Conservation (phyloP, 352 stramenopile genomes). For the Globisporangium emineosum region DNA sequence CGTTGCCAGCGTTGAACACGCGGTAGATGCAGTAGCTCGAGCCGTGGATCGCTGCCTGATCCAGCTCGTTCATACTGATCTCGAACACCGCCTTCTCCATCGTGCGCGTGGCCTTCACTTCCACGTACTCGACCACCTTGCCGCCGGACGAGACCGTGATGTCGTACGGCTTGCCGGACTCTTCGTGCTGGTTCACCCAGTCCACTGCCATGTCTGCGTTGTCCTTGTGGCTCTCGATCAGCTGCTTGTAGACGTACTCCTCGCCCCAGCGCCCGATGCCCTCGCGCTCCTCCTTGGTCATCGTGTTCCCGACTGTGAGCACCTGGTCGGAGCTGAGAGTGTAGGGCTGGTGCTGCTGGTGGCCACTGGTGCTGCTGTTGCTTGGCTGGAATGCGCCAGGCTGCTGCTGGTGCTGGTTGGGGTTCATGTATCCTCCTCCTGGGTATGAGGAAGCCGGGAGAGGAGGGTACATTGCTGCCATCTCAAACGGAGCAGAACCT, state of each 20-base stretch:
- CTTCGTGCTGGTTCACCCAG: constrained; percentile 79
- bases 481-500: neutral
- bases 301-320: constrained; percentile 40
- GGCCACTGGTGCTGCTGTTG: neutral
- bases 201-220: constrained; percentile 33
- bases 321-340: constrained; percentile 12
- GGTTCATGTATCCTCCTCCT: neutral
- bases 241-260: constrained; percentile 77
- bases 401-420: neutral
- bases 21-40: constrained; percentile 84
- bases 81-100: constrained; percentile 87
- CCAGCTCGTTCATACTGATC: constrained; percentile 88
- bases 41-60: constrained; percentile 73
- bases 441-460: constrained; percentile 3
- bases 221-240: constrained; percentile 42
- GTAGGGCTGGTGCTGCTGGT: neutral
- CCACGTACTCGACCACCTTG: constrained; percentile 72
- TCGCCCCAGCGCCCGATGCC: constrained; percentile 84
- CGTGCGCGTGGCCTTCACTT: constrained; percentile 85
- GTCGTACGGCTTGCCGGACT: constrained; percentile 84
- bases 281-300: constrained; percentile 71
- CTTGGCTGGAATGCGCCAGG: constrained; percentile 8
- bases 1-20: constrained; percentile 80
- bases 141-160: constrained; percentile 49
- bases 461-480: neutral